Conservation (phyloP, 2,329 filamentous ascomycete genomes). For the Colletotrichum caudatum region DNA sequence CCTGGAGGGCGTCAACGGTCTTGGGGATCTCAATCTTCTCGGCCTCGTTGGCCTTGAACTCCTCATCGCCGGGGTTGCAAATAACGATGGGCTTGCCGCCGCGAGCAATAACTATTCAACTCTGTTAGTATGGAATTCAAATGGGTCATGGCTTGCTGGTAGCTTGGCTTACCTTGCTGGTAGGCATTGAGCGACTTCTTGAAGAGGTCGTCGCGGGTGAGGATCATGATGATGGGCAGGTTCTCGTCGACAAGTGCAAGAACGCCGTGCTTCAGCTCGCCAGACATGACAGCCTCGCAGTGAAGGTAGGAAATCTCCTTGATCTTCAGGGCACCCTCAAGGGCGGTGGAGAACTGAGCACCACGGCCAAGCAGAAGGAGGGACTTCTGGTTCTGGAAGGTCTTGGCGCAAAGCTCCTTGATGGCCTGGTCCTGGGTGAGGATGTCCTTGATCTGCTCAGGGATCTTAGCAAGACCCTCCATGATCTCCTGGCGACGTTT, state of each 20-base stretch:
- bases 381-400: constrained; percentile 97
- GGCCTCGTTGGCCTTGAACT: constrained; percentile 89
- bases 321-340: constrained; percentile 98
- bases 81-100: constrained; percentile 97
- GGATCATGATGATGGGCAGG: constrained; percentile 99
- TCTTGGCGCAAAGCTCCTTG: constrained; percentile 92
- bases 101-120: constrained; percentile 84
- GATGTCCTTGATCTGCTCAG: constrained; percentile 91
- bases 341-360: constrained; percentile 94
- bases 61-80: constrained; percentile 89
- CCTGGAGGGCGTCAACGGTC: constrained; percentile 95
- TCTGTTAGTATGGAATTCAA: not conserved
- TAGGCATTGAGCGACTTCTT: constrained; percentile 99
- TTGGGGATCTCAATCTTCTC: constrained; percentile 98
- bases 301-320: constrained; percentile 99
- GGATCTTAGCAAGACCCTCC: constrained; percentile 88
- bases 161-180: constrained; percentile 81
- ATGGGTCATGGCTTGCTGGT: not conserved
- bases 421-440: constrained; percentile 92
- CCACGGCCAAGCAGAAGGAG: constrained; percentile 93
- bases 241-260: constrained; percentile 97
- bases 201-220: constrained; percentile 96
- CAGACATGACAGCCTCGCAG: constrained; percentile 99
- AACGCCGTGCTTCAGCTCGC: constrained; percentile 99
- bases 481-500: constrained; percentile 95